phyloP scores from a whole-genome alignment of 139 green algal genomes.

The Eudorina sp. region DNA sequence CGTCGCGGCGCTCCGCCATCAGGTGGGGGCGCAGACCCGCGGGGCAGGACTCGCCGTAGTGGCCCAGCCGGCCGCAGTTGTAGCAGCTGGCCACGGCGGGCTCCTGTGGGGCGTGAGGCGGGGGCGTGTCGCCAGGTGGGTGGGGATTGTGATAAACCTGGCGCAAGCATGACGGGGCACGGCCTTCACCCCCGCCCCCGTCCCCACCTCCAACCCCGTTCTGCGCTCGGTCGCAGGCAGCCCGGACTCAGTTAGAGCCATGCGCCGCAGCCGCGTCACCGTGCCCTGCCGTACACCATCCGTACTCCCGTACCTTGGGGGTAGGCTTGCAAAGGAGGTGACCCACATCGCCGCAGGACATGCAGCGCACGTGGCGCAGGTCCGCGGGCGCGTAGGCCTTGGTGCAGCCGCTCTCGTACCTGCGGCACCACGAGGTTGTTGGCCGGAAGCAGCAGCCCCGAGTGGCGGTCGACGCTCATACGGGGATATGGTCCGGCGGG shows the following conservation, averaged over 20 bases:
- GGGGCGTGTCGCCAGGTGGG: too few relatives aligned
- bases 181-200: too few relatives aligned
- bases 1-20: slow-evolving; percentile 56
- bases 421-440: background rate
- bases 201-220: too few relatives aligned
- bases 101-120: slow-evolving; percentile 32
- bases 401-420: slow-evolving; percentile 76
- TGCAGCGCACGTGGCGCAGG: slow-evolving; percentile 74
- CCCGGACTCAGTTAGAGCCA: too few relatives aligned
- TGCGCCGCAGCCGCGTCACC: too few relatives aligned
- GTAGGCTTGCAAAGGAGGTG: slow-evolving; percentile 74
- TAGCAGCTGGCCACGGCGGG: slow-evolving; percentile 55
- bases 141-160: too few relatives aligned
- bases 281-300: too few relatives aligned
- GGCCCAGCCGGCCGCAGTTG: slow-evolving; percentile 73
- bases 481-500: too few relatives aligned
- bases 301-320: slow-evolving; percentile 56
- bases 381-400: slow-evolving; percentile 67
- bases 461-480: background rate
- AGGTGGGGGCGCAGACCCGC: slow-evolving; percentile 56
- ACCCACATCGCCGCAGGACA: slow-evolving; percentile 72
- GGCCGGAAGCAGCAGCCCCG: background rate
- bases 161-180: too few relatives aligned
- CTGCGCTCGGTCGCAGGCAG: too few relatives aligned
- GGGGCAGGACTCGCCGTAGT: slow-evolving; percentile 69